Evolutionary conservation across 2,329 filamentous ascomycete species (phyloP).

Genomic region (Bipolaris victoriae): DNA sequence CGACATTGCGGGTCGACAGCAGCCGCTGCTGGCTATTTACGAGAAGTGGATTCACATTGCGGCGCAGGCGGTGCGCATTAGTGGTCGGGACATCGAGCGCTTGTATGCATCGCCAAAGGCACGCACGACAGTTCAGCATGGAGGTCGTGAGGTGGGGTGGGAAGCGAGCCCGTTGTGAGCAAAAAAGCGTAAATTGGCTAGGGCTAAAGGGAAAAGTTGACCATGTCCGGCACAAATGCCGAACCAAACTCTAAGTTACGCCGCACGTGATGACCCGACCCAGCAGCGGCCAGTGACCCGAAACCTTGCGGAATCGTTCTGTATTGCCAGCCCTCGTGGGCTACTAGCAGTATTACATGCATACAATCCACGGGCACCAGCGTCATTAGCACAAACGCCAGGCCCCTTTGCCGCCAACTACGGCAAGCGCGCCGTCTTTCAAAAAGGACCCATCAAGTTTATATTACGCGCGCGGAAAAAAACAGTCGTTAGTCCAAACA

Average conservation of each 20-base stretch:
- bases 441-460: not conserved
- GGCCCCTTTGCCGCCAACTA: not conserved
- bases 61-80: constrained; percentile 29
- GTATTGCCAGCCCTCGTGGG: constrained; percentile 10
- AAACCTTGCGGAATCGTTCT: constrained; percentile 9
- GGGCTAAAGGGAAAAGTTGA: constrained; percentile 24
- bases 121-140: constrained; percentile 56
- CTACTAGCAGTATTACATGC: not conserved
- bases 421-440: constrained; percentile 20
- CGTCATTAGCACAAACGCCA: not conserved
- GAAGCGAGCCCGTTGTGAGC: constrained; percentile 16
- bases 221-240: constrained; percentile 11
- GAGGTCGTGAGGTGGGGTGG: constrained; percentile 14
- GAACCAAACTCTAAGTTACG: constrained; percentile 13
- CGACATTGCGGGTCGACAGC: constrained; percentile 17
- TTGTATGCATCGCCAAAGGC: constrained; percentile 52
- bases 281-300: not conserved
- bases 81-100: constrained; percentile 45
- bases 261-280: constrained; percentile 23
- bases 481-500: constrained; percentile 31
- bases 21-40: constrained; percentile 27
- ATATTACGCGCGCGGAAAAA: constrained; percentile 21
- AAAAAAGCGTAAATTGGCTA: constrained; percentile 12
- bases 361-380: not conserved
- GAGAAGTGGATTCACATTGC: constrained; percentile 26